Evolutionary conservation across 2,329 filamentous ascomycete species (phyloP), one percentile per base, ranked within the genome.

Genomic region (Uncinocarpus reesii): DNA sequence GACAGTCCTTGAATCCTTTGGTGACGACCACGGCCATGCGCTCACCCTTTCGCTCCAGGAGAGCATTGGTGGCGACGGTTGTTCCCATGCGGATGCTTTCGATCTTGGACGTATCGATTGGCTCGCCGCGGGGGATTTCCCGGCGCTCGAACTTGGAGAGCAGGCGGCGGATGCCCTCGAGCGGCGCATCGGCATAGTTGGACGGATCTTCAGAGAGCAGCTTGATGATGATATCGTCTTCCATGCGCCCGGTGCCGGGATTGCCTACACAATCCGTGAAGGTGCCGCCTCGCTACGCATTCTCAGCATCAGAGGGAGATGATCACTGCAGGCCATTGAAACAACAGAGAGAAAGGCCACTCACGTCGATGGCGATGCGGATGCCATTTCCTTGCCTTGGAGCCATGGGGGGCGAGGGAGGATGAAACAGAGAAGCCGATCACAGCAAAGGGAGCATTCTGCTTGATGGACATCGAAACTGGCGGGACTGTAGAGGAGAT

Each of bases 11-110:
- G 72, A 95, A 95, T 0, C 89, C 89, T 56, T 81, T 82, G 1
- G 86, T 95, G 8, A 93, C 86, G 1, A 95, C 79, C 65, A 95
- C 76, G 11, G 86, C 88, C 61, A 92, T 90, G 57, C 79, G 80
- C 68, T 94, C 88, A 41, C 89, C 89, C 65, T 95, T 95, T 50
- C 89, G 75, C 66, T 95, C 89, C 1, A 95, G 74, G 48, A 95
- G 68, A 0, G 89, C 89, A 64, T 95, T 95, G 0, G 89, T 95
- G 7, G 89, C 89, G 10, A 95, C 88, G 0, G 89, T 95, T 1
- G 89, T 95, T 37, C 89, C 89, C 89, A 95, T 95, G 41, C 89
- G 83, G 62, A 95, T 95, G 48, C 84, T 88, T 57, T 92, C 86
- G 57, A 95, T 93, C 60, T 81, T 70, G 15, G 80, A 78, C 1